Evolutionary conservation across 495 filamentous ascomycete species (phyloP).

Genomic region (Aspergillus campestris): DNA sequence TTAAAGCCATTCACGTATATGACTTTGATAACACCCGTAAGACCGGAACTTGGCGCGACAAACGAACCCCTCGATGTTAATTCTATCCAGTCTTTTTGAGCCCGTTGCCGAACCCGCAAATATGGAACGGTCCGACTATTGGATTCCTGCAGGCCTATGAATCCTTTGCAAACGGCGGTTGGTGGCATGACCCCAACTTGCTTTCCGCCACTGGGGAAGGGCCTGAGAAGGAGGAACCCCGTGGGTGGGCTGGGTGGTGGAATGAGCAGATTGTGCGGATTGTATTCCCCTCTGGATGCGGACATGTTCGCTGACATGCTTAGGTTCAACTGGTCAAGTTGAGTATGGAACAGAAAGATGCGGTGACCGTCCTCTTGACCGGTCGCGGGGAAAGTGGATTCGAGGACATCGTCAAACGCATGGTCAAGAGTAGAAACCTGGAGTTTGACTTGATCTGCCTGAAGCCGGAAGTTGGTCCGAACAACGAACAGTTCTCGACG

Average conservation of each 20-base stretch:
- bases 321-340: conserved; percentile 70
- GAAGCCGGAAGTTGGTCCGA: conserved; percentile 77
- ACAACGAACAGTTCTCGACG: conserved; percentile 60
- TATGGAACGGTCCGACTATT: conserved; percentile 75
- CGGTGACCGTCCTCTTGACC: conserved; percentile 78
- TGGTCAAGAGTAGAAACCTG: conserved; percentile 66
- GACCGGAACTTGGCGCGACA: conserved; percentile 9
- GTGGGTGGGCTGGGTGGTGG: conserved; percentile 93
- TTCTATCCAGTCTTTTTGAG: conserved; percentile 67
- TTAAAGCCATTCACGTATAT: conserved; percentile 85
- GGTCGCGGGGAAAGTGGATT: conserved; percentile 77
- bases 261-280: conserved; percentile 71
- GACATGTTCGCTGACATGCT: conserved; percentile 19
- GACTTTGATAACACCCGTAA: conserved; percentile 97
- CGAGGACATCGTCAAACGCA: conserved; percentile 70
- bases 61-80: conserved; percentile 7
- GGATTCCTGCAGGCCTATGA: conserved; percentile 67
- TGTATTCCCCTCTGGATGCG: neutral
- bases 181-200: conserved; percentile 92
- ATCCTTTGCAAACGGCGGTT: conserved; percentile 76
- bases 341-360: conserved; percentile 81
- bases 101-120: conserved; percentile 77
- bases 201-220: conserved; percentile 83
- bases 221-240: conserved; percentile 69
- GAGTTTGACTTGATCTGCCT: conserved; percentile 85